Base-by-base conservation (phyloP, 2,329 filamentous ascomycete species). In the Penicillium sp. region DNA sequence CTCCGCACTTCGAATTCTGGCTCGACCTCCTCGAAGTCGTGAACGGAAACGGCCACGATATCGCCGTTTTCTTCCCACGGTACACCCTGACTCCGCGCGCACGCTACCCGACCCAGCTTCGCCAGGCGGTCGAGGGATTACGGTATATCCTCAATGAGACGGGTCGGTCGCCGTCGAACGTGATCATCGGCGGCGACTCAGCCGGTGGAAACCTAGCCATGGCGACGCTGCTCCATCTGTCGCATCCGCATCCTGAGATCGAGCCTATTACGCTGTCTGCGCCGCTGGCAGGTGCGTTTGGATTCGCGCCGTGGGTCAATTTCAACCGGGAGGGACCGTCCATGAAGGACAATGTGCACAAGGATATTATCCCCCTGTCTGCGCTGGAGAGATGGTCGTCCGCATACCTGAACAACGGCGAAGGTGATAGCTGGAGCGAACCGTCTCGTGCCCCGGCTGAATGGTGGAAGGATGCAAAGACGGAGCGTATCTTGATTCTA, bases 261-360 rank as follows among this genome's bases (percentile, higher is more conserved):
- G 6, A 56, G 69, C 34, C 49, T 39, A 0, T 64, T 71, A 5
- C 45, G 46, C 1, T 61, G 48, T 23, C 68, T 55, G 27, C 55
- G 72, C 36, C 65, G 57, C 33, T 64, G 22, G 56, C 55, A 2
- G 75, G 67, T 1, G 63, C 69, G 0, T 54, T 80, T 16, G 63
- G 76, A 0, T 69, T 78, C 25, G 72, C 69, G 1, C 77, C 77
- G 0, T 82, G 78, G 77, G 56, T 69, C 3, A 68, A 65, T 11
- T 76, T 78, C 52, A 55, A 56, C 18, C 59, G 57, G 0, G 52
- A 65, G 10, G 63, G 66, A 22, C 53, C 61, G 1, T 67, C 68
- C 3, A 68, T 67, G 35, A 48, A 51, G 13, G 49, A 54, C 5
- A 77, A 78, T 44, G 60, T 56, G 3, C 61, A 66, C 28, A 72